Evolutionary conservation across 768 basidiomycete genomes (phyloP), one percentile per base, ranked within the genome.

Genomic region (Lactarius deliciosus): DNA sequence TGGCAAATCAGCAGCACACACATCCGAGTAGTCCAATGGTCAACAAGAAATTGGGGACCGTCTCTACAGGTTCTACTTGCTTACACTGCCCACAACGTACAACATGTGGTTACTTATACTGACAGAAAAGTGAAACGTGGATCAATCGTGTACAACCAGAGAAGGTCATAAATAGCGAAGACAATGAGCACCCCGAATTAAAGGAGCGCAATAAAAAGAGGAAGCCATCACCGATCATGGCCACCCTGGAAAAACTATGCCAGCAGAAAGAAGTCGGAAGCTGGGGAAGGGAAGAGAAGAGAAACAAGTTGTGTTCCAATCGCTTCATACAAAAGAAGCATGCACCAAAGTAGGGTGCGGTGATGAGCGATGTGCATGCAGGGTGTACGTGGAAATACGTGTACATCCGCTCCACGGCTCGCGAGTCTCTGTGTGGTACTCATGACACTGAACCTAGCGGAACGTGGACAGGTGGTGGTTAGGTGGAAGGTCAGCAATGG

Each of bases 81-180:
- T 30, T 22, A 61, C 64, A 38, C 16, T 18, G 2, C 41, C 53
- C 30, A 40, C 32, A 38, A 61, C 32, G 25, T 57, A 41, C 7
- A 34, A 63, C 38, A 67, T 34, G 38, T 9, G 13, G 32, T 63
- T 43, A 57, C 38, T 5, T 11, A 36, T 1, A 38, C 36, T 13
- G 38, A 16, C 57, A 58, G 55, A 30, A 34, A 34, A 20, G 16
- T 20, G 32, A 30, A 16, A 56, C 10, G 56, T 20, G 18, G 18
- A 32, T 57, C 32, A 25, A 54, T 34, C 43, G 38, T n/a, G n/a
- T 64, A 66, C 54, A 68, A 56, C 18, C 22, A 36, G 3, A 41
- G 28, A 41, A 32, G 45, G 41, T 34, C 28, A 61, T 56, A 65
- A 66, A 66, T 50, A 63, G 4, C 41, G 56, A 60, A 64, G 28